A percentile compares a stretch with the other conserved stretches of the same genome.
phyloP scores from a whole-genome alignment of 257 asterid genomes.

The Penstemon newberryi region DNA sequence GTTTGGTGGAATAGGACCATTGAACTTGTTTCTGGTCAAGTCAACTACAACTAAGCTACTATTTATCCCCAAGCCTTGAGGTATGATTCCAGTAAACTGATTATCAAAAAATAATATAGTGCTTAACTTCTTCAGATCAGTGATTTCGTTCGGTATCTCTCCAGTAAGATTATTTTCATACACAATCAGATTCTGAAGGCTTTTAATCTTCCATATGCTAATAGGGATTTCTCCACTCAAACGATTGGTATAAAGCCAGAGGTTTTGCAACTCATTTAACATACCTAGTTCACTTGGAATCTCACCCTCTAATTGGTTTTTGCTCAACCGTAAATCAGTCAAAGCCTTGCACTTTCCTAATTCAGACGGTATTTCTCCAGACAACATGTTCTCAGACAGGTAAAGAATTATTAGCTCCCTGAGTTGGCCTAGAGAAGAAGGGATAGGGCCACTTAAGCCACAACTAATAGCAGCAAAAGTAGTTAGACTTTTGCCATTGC shows the following conservation, averaged over 20 bases:
- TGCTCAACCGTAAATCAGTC: slow-evolving; percentile 47
- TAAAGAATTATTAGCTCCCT: slow-evolving; percentile 48
- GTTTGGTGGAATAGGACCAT: slow-evolving; percentile 71
- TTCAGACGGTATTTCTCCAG: slow-evolving; percentile 75
- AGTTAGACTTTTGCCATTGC: slow-evolving; percentile 57
- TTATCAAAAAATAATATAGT: slow-evolving; percentile 58
- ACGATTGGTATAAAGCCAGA: slow-evolving; percentile 53
- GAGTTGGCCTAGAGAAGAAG: slow-evolving; percentile 68
- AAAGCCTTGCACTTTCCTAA: slow-evolving; percentile 66
- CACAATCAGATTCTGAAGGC: slow-evolving; percentile 51
- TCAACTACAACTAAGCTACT: slow-evolving; percentile 56
- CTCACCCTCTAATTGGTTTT: slow-evolving; percentile 54
- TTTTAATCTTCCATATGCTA: slow-evolving; percentile 64
- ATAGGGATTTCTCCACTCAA: slow-evolving; percentile 72
- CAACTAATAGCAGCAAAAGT: slow-evolving; percentile 48
- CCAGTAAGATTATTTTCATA: slow-evolving; percentile 72
- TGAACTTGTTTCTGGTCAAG: slow-evolving; percentile 60
- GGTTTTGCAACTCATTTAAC: slow-evolving; percentile 42
- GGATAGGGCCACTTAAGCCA: slow-evolving; percentile 62
- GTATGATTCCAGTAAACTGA: slow-evolving; percentile 65
- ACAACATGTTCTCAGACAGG: slow-evolving; percentile 54
- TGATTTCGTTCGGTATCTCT: slow-evolving; percentile 62
- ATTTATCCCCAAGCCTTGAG: slow-evolving; percentile 77
- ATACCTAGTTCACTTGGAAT: slow-evolving; percentile 71
- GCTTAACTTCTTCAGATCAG: slow-evolving; percentile 55